These are phyloP conservation scores for Fusarium sp. DNA, from an alignment of 2,329 filamentous ascomycete species.

Conservation along the genomic window DNA sequence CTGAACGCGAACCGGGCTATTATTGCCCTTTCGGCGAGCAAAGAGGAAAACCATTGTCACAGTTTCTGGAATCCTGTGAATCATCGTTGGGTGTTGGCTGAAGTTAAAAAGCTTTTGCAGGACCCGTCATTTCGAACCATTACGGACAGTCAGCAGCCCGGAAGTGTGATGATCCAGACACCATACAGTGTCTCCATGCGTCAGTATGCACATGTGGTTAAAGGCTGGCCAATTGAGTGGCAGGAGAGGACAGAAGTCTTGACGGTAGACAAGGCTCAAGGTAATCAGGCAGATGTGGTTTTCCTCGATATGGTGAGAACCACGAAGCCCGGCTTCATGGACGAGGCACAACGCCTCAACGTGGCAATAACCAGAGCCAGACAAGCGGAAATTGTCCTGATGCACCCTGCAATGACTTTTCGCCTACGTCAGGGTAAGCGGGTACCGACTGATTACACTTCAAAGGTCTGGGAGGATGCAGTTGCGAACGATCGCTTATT, in stretches of 20 bases:
- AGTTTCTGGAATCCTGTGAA: slow-evolving; percentile 56
- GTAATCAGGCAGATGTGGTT: slow-evolving; percentile 59
- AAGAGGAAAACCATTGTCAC: slow-evolving; percentile 41
- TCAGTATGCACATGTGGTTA: slow-evolving; percentile 48
- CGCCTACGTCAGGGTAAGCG: slow-evolving; percentile 3
- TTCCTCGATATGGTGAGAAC: slow-evolving; percentile 59
- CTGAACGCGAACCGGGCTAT: slow-evolving; percentile 51
- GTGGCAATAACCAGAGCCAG: slow-evolving; percentile 57
- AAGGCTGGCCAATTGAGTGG: slow-evolving; percentile 40
- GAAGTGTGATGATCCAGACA: slow-evolving; percentile 55
- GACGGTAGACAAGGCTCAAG: slow-evolving; percentile 58
- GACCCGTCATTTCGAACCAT: slow-evolving; percentile 48
- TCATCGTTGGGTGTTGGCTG: slow-evolving; percentile 49
- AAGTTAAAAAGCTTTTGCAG: slow-evolving; percentile 45
- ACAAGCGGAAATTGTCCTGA: slow-evolving; percentile 57
- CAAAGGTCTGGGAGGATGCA: slow-evolving; percentile 48
- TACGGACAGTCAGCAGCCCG: slow-evolving; percentile 35
- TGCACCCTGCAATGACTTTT: slow-evolving; percentile 52
- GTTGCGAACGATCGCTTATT: slow-evolving; percentile 34
- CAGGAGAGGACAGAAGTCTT: slow-evolving; percentile 51
- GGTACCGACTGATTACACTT: slow-evolving; percentile 38
- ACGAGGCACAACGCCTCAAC: slow-evolving; percentile 56
- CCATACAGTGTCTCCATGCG: slow-evolving; percentile 53
- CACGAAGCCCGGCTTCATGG: slow-evolving; percentile 51
- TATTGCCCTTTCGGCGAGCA: slow-evolving; percentile 43